Evolutionary conservation across 768 basidiomycete species (phyloP).

Genomic region (Trametes cinnabarina): DNA sequence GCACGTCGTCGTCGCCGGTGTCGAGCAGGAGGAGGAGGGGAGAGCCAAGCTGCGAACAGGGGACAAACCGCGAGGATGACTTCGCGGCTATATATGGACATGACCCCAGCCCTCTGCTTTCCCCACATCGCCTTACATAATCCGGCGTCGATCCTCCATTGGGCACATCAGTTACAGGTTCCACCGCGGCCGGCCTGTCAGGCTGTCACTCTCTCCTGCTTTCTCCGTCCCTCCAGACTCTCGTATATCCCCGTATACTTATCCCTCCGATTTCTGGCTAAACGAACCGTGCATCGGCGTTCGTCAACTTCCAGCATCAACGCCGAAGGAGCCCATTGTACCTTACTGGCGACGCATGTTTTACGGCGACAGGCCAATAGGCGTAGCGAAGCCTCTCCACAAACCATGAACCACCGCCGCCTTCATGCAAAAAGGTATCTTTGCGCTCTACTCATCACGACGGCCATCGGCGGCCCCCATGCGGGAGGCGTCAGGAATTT

Average conservation of each 20-base stretch:
- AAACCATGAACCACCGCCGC: no score
- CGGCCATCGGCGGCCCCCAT: no score
- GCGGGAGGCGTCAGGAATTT: no score
- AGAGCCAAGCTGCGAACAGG: slow-evolving; percentile 1
- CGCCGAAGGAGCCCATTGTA: not conserved
- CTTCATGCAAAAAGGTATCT: no score
- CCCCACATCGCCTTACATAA: not conserved
- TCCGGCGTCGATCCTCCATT: not conserved
- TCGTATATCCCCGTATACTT: no score
- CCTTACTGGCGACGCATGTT: not conserved
- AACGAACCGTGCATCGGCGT: not conserved
- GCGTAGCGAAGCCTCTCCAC: no score
- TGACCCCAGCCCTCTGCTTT: not conserved
- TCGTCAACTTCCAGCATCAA: not conserved
- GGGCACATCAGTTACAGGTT: no score
- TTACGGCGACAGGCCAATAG: no score
- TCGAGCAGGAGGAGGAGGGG: not conserved
- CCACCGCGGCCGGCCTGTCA: not conserved
- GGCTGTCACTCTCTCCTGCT: not conserved
- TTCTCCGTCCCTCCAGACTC: not conserved
- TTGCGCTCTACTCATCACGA: no score
- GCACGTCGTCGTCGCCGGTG: slow-evolving; percentile 5
- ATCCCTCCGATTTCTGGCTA: not conserved
- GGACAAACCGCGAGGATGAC: not conserved
- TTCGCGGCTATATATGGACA: slow-evolving; percentile 8